Base-by-base conservation (phyloP, 768 basidiomycete genomes). In the Boletus coccyginus region DNA sequence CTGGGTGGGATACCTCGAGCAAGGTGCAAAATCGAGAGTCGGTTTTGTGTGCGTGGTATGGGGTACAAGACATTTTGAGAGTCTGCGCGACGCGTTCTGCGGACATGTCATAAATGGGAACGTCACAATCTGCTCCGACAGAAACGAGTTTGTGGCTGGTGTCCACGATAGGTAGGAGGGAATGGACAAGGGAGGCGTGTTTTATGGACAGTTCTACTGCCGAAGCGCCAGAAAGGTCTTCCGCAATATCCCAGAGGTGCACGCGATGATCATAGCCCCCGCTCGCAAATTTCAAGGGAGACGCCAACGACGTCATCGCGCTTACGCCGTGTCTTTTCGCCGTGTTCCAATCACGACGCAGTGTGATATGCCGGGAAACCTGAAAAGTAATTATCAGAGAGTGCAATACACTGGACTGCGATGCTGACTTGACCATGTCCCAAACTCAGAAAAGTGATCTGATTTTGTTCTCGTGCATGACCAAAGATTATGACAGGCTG, bases 221-320 rank as follows among this genome's bases (percentile, higher is more conserved):
- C 2, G 71, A 65, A 27, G 73, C 71, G 32, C 69, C 56, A 27
- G 71, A 65, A 39, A 73, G 49, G 58, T 74, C 73, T 6, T 66
- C 62, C 7, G 71, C 60, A 32, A 80, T 52, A 16, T 73, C 67
- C 82, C 82, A 82, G 7, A 81, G 62, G 53, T 80, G 79, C 17
- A 82, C 72, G 38, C 60, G 52, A 52, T 80, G 80, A 63, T 82
- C 79, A 46, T 78, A 74, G 7, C 81, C 80, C 27, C 80, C 81
- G 10, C 73, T 82, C 4, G 72, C 79, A 63, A 82, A 81, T 66
- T 70, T 66, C 38, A 68, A 62, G 13, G 75, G 73, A 35, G 75
- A 75, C 62, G 70, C 64, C 70, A 81, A 66, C 14, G 76, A 40
- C n/a, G 76, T 64, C 12, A 81, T 59, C 17, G 76, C 74, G 49